These are phyloP conservation scores for Starmera stellimalicola DNA, from an alignment of 1,139 yeast genomes.

Conservation along the genomic window DNA sequence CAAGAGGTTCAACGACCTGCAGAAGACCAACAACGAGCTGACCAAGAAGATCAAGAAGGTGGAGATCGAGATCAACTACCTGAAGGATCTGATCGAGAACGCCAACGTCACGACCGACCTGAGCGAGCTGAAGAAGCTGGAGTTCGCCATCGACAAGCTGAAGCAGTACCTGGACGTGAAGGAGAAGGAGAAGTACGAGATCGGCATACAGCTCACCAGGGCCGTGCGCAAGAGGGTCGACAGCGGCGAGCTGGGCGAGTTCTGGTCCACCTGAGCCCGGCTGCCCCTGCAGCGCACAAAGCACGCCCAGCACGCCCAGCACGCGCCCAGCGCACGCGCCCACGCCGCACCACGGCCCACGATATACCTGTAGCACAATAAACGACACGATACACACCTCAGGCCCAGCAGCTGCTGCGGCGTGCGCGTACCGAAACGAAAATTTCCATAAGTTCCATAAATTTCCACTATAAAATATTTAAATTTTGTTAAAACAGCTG, in stretches of 20 bases:
- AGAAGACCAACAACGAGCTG: constrained; percentile 12
- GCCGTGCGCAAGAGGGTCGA: constrained; percentile 29
- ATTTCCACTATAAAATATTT: no score
- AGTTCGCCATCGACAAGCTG: constrained; percentile 25
- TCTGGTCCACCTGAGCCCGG: constrained; percentile 12
- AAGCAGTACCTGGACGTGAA: constrained; percentile 29
- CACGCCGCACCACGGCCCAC: no score
- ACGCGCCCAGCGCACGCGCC: no score
- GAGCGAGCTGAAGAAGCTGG: constrained; percentile 24
- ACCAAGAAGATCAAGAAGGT: constrained; percentile 24
- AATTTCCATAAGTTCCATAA: no score
- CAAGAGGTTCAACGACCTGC: constrained; percentile 13
- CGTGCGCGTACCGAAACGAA: no score
- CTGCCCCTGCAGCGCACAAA: no score
- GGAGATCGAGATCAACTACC: constrained; percentile 26
- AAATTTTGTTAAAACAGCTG: no score
- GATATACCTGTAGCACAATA: no score
- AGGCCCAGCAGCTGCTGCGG: no score
- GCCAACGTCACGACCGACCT: constrained; percentile 26
- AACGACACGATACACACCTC: no score
- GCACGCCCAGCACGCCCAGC: no score
- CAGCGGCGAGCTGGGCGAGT: constrained; percentile 27
- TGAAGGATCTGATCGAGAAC: constrained; percentile 23
- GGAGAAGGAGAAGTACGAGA: constrained; percentile 30
- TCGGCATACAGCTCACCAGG: constrained; percentile 28